phyloP scores from a whole-genome alignment of 2,329 filamentous ascomycete species.

The Colletotrichum abscissum region DNA sequence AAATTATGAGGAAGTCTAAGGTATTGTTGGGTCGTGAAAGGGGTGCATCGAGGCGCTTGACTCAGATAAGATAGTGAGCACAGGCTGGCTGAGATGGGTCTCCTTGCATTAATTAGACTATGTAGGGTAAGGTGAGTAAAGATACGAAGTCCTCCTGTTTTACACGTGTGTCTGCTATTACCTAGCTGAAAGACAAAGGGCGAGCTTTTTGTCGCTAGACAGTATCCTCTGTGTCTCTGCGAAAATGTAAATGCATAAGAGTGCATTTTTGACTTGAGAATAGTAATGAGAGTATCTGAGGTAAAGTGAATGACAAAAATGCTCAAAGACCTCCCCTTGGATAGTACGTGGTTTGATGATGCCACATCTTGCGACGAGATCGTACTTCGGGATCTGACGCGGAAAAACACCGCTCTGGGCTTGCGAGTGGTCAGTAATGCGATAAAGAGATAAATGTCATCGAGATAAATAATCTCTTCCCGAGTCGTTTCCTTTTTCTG shows the following conservation, averaged over 20 bases:
- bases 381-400: not conserved
- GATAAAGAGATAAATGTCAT: not conserved
- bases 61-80: constrained; percentile 12
- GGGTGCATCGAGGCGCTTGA: not conserved
- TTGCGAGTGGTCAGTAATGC: not conserved
- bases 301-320: not conserved
- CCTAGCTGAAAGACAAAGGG: too few species aligned
- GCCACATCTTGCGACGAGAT: not conserved
- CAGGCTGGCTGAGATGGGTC: constrained; percentile 5
- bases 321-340: not conserved
- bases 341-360: not conserved
- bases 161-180: not conserved
- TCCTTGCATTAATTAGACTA: not conserved
- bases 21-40: too few species aligned
- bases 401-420: not conserved
- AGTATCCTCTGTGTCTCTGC: too few species aligned
- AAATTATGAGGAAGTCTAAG: not conserved
- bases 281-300: too few species aligned
- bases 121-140: too few species aligned
- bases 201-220: too few species aligned
- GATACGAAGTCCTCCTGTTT: too few species aligned
- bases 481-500: too few species aligned
- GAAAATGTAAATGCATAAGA: too few species aligned
- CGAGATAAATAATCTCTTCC: too few species aligned
- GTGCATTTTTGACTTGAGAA: too few species aligned